Base-by-base conservation (phyloP, 2,329 filamentous ascomycete genomes). In the Fusarium nanum region DNA sequence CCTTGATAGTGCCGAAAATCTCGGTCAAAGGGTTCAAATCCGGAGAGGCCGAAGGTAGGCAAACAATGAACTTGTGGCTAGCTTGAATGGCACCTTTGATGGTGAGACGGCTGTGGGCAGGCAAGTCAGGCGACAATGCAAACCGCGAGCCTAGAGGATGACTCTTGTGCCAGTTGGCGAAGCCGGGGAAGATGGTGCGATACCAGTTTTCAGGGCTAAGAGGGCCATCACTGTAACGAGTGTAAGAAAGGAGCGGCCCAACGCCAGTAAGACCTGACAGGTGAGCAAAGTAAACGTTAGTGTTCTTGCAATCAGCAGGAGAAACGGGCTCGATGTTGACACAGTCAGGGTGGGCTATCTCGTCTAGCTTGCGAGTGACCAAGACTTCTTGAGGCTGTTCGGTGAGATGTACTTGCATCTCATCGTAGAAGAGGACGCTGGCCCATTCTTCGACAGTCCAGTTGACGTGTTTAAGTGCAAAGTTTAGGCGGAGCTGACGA, bases 381-480 rank as follows among this genome's bases (percentile, higher is more conserved):
- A 56, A 58, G 45, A 64, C 49, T 44, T 46, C 27, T 25, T 42
- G 5, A 11, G 30, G 20, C 18, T 48, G 32, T 18, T 40, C 25
- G 41, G 20, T 55, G 14, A 41, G 20, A 13, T 34, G 9, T 18
- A 71, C 42, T 7, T 25, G 47, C 16, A 46, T 48, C n/a, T 71
- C 60, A 10, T 22, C 48, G 40, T 60, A 47, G 45, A 67, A 71
- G 2, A 71, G 28, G 34, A 71, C 60, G 7, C 50, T 60, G 27
- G 57, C 37, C 68, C 68, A 71, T 30, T 71, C 52, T 9, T 71
- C 68, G 10, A 49, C 11, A 13, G 59, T 71, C 59, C 64, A 71
- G 10, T 65, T 30, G 42, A 58, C 34, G 42, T 71, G 68, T 12
- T 42, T 23, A 1, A 25, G 34, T 18, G 68, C 68, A 23, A 64